A percentile compares a stretch with the other conserved stretches of the same genome.
Evolutionary conservation across 2,329 filamentous ascomycete species (phyloP).

Genomic region (Fusarium coffeatum): DNA sequence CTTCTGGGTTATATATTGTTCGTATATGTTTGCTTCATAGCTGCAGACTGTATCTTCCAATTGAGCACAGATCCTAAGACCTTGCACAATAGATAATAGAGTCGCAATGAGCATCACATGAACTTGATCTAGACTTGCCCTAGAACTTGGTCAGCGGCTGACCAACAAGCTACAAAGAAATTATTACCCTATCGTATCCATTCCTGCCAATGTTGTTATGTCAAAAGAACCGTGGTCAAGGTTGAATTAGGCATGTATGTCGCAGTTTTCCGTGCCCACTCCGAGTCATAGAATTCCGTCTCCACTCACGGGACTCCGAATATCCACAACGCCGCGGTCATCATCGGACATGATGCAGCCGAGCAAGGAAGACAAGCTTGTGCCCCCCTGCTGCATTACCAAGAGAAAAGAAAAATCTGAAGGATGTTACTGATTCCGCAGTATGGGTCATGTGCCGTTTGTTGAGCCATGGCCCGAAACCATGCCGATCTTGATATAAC

Average conservation of each 20-base stretch:
- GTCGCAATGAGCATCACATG: slow-evolving; percentile 19
- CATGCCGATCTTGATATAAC: background rate
- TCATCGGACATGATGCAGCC: slow-evolving; percentile 37
- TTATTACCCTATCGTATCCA: slow-evolving; percentile 17
- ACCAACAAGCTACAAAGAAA: slow-evolving; percentile 15
- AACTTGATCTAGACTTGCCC: background rate
- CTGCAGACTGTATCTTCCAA: background rate
- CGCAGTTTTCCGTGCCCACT: slow-evolving; percentile 24
- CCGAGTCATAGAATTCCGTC: slow-evolving; percentile 5
- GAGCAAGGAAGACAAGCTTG: background rate
- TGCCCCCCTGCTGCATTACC: background rate
- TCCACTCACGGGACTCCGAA: slow-evolving; percentile 37
- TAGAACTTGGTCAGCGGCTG: slow-evolving; percentile 26
- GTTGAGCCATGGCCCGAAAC: slow-evolving; percentile 1
- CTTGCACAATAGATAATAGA: background rate
- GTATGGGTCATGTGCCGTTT: slow-evolving; percentile 17
- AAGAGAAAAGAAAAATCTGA: background rate
- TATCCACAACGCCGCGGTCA: slow-evolving; percentile 44
- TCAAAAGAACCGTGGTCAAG: slow-evolving; percentile 28
- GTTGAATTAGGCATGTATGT: slow-evolving; percentile 1
- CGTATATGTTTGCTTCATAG: background rate
- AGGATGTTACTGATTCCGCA: slow-evolving; percentile 24
- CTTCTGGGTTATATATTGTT: slow-evolving; percentile 9
- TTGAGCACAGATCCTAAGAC: background rate
- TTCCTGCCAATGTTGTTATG: slow-evolving; percentile 1